phyloP scores from a whole-genome alignment of 768 basidiomycete species.

The Mycena rebaudengoi region DNA sequence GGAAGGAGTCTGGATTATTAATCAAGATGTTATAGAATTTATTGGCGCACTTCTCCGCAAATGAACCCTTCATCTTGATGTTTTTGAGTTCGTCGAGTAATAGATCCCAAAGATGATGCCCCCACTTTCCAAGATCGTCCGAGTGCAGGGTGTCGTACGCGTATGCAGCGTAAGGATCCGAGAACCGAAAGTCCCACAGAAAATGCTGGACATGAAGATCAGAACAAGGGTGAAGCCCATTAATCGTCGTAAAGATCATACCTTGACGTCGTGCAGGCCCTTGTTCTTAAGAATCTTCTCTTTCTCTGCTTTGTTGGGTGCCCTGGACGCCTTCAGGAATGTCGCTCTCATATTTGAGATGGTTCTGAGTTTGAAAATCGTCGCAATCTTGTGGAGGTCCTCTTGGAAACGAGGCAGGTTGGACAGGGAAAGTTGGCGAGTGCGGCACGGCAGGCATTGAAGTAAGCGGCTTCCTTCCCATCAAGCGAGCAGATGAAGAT shows the following conservation, averaged over 20 bases:
- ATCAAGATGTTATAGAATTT: not conserved
- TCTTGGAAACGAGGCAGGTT: conserved; percentile 35
- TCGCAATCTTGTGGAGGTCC: conserved; percentile 30
- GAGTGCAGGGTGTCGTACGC: conserved; percentile 41
- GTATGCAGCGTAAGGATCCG: conserved; percentile 30
- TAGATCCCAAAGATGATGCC: conserved; percentile 33
- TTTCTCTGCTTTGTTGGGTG: conserved; percentile 13
- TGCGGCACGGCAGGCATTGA: conserved; percentile 33
- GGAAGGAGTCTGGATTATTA: not conserved
- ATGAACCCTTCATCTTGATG: conserved; percentile 14
- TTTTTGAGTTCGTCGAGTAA: conserved; percentile 29
- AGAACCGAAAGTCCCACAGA: conserved; percentile 35
- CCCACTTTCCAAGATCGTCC: conserved; percentile 37
- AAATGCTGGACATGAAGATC: conserved; percentile 29
- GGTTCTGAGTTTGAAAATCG: conserved; percentile 24
- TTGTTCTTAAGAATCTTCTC: conserved; percentile 30
- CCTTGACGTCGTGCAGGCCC: conserved; percentile 33
- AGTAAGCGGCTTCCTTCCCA: conserved; percentile 38
- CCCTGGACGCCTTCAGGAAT: conserved; percentile 17
- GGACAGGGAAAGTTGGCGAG: conserved; percentile 39
- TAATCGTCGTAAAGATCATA: no score
- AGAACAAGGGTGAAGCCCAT: no score
- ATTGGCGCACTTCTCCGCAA: conserved; percentile 28
- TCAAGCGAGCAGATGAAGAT: conserved; percentile 40
- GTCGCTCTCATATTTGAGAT: conserved; percentile 28